Base-by-base conservation (phyloP, 345 rosid species). In the Pelargonium nanum region DNA sequence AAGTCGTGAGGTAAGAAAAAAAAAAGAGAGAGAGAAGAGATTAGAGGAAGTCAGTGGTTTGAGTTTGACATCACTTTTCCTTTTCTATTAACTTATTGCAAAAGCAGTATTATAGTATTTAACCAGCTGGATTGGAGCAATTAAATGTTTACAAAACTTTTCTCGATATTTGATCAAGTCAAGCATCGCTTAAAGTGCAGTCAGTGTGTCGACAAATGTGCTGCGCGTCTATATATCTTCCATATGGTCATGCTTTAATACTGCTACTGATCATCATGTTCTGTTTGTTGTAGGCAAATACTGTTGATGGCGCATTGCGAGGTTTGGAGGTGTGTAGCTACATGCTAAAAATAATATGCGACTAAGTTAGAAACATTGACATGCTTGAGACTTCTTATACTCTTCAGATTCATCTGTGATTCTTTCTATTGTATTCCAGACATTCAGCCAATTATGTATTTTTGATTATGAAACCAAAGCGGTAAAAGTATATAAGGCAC, bases 361-460 rank as follows among this genome's bases (percentile, higher is more conserved):
- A 6, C 17, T 54, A 3, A 54, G 4, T 54, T 19, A 16, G 12
- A 15, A 55, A 12, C n/a, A 21, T 50, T 22, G 25, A 55, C 57
- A 54, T 17, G 53, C 19, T 12, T 45, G 19, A 12, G 16, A 25
- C 21, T 57, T 44, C 26, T n/a, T 13, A 9, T 64, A 24, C 55
- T 30, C 40, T 30, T 56, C 8, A 22, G 26, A 59, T 22, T 40
- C 50, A 22, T 61, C 21, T 2, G 17, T 52, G 17, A 8, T 52
- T 52, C 55, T 53, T 62, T 52, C 24, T 51, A 55, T 65, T 28
- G 48, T 61, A 24, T 72, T 80, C 57, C 87, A 93, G 99, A 93
- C 97, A 51, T 93, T 87, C 80, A 89, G 99, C 76, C 99, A 92
- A 65, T 63, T 93, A 68, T 93, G 99, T 66, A 45, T 75, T 24